Conservation (phyloP, 805 yeast species). For the Nakazawaea wyomingensis region DNA sequence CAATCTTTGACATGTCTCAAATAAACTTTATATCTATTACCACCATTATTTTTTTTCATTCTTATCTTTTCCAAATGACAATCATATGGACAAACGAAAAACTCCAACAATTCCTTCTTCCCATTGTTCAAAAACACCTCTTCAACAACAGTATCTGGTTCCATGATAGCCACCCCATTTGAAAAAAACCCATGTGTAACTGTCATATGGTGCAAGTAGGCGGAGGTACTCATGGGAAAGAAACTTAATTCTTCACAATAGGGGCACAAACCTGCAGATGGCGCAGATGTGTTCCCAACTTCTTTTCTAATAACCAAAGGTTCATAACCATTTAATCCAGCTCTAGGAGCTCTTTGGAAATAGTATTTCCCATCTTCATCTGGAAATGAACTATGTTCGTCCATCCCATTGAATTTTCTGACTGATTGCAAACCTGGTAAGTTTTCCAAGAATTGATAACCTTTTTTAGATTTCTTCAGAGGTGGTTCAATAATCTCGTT, state of each 20-base stretch:
- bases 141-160: slow-evolving; percentile 15
- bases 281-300: background rate
- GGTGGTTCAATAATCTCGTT: no score
- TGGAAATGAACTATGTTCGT: background rate
- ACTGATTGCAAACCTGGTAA: background rate
- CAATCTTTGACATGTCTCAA: slow-evolving; percentile 11
- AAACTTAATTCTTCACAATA: slow-evolving; percentile 13
- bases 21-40: slow-evolving; percentile 6
- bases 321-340: slow-evolving; percentile 5
- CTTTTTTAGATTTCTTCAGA: no score
- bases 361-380: background rate
- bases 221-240: slow-evolving; percentile 23
- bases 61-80: slow-evolving; percentile 6
- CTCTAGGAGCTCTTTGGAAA: slow-evolving; percentile 5
- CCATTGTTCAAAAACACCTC: background rate
- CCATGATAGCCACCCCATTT: slow-evolving; percentile 22
- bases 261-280: slow-evolving; percentile 7
- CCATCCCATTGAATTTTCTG: background rate
- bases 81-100: slow-evolving; percentile 9
- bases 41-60: background rate
- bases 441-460: no score
- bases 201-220: slow-evolving; percentile 26
- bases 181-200: slow-evolving; percentile 27
- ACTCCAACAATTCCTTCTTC: background rate
- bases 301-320: slow-evolving; percentile 6